Evolutionary conservation across 1,284 basidiomycete species (phyloP), one percentile per base, ranked within the genome.

Genomic region (Ustilago esculenta): DNA sequence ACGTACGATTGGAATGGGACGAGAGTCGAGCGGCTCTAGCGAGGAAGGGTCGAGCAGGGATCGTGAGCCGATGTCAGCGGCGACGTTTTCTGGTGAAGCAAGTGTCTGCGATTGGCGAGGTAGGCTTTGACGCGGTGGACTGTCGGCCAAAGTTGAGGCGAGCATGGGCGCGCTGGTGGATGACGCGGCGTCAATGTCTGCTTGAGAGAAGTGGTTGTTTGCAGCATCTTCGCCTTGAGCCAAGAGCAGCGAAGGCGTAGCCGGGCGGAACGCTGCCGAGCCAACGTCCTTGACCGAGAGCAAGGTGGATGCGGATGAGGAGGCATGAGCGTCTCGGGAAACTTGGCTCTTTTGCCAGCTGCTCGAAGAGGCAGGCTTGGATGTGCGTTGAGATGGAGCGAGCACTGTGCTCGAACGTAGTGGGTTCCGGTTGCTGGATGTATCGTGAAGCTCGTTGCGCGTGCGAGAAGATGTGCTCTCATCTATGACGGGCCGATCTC

Each of bases 1-100:
- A n/a, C 56, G 51, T n/a, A 35, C n/a, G 35, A 69, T 59, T 8
- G 66, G 54, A 12, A 59, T 59, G n/a, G 66, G 59, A 2, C 42
- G 55, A n/a, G 66, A 39, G 24, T 69, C 66, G 23, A 69, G 55
- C 37, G 66, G 49, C 17, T 69, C 66, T 18, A 69, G 46, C 11
- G 47, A 39, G 9, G 56, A 53, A 5, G 57, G 57, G 18, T 57
- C 58, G 30, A 56, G 52, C 32, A 68, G 39, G 30, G 49, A 30
- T 2, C 41, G 54, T 17, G 55, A 34, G 30, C 44, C 42, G 30
- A 47, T 29, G 23, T 63, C 66, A 11, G 66, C 59, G 4, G 55
- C 66, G 14, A 59, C 48, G n/a, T 51, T 63, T n/a, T 56, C 66
- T 4, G 59, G 66, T 20, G 66, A 69, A 1, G 66, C 50, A 11